phyloP scores from a whole-genome alignment of 768 basidiomycete genomes.

The Mrakia frigida region DNA sequence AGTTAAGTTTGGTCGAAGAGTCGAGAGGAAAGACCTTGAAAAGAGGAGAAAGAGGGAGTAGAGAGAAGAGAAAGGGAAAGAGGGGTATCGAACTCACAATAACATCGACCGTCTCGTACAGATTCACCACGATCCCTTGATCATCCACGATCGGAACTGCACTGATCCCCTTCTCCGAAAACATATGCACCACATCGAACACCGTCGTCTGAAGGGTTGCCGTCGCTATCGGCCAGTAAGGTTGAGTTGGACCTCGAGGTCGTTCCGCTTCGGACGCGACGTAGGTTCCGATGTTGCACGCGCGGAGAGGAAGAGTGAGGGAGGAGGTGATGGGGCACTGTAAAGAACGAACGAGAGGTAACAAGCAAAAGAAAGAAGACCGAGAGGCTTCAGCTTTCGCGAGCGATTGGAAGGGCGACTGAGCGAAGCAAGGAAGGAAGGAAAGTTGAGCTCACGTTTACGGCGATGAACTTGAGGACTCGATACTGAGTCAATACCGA shows the following conservation, averaged over 20 bases:
- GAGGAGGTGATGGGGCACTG: conserved; percentile 32
- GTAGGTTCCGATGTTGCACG: conserved; percentile 77
- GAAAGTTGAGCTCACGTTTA: conserved; percentile 63
- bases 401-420: conserved; percentile 13
- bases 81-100: conserved; percentile 59
- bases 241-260: conserved; percentile 28
- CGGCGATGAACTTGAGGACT: conserved; percentile 95
- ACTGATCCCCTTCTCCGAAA: conserved; percentile 88
- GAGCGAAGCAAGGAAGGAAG: background rate
- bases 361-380: background rate
- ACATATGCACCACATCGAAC: conserved; percentile 98
- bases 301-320: conserved; percentile 71
- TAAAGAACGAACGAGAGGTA: background rate
- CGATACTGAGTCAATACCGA: conserved; percentile 96
- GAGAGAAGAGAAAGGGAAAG: background rate
- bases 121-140: conserved; percentile 78
- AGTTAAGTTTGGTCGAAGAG: background rate
- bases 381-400: background rate
- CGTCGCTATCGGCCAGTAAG: conserved; percentile 81
- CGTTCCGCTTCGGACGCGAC: conserved; percentile 51
- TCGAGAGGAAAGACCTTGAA: background rate
- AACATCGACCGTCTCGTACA: conserved; percentile 98
- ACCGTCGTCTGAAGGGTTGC: conserved; percentile 86
- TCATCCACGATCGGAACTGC: conserved; percentile 91
- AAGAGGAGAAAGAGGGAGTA: background rate